Evolutionary conservation across 2,329 filamentous ascomycete genomes (phyloP).

Genomic region (Claviceps sp.): DNA sequence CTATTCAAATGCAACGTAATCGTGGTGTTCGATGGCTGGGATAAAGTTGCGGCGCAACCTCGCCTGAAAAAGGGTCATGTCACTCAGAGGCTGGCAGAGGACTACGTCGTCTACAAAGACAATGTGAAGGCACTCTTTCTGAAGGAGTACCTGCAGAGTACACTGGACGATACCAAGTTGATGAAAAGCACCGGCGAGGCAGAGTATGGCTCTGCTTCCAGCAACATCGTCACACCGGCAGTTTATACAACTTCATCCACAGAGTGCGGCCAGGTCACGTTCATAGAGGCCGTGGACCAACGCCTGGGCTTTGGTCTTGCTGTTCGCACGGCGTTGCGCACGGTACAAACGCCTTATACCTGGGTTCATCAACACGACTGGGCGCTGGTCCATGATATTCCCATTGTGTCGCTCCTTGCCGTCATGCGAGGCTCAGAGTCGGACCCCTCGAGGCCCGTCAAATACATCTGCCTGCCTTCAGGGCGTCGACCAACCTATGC

Average conservation of each 20-base stretch:
- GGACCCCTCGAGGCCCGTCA: conserved; percentile 17
- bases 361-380: conserved; percentile 48
- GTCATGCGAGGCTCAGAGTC: conserved; percentile 24
- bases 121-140: conserved; percentile 30
- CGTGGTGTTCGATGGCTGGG: conserved; percentile 39
- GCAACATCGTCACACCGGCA: conserved; percentile 13
- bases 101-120: conserved; percentile 30
- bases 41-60: conserved; percentile 27
- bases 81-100: conserved; percentile 28
- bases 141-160: conserved; percentile 4
- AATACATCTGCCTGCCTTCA: conserved; percentile 40
- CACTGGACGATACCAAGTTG: neutral
- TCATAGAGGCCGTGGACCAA: conserved; percentile 32
- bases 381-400: conserved; percentile 32
- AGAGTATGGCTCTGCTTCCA: conserved; percentile 33
- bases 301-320: conserved; percentile 40
- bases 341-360: conserved; percentile 34
- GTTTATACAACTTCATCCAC: conserved; percentile 11
- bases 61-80: conserved; percentile 42
- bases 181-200: conserved; percentile 20
- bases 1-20: conserved; percentile 31
- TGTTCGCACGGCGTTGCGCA: conserved; percentile 36
- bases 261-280: conserved; percentile 24
- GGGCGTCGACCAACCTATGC: conserved; percentile 39
- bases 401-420: conserved; percentile 28